Base-by-base conservation (phyloP, 257 asterid genomes). In the Orobanche coerulescens region DNA sequence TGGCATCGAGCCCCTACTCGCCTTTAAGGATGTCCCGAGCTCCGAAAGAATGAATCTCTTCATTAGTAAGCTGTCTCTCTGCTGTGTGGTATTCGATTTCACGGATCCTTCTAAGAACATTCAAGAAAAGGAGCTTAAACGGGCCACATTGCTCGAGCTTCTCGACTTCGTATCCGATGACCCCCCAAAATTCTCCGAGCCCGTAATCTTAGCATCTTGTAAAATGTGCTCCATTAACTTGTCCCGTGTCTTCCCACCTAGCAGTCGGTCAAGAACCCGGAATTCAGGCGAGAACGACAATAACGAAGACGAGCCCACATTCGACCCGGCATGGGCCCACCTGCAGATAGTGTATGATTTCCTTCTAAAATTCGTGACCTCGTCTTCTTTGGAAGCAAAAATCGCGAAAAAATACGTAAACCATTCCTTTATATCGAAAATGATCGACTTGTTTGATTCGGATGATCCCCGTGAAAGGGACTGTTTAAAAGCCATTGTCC, bases 381-480 rank as follows among this genome's bases (percentile, higher is more conserved):
- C 88, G 1, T 8, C 87, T 61, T 76, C 87, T 0, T 40, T 90
- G 71, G 95, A 90, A 61, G 78, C 85, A 2, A 90, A 86, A 76
- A 65, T 77, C 0, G 93, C 93, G 2, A 90, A 85, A 71, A 87
- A 87, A 64, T 85, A 90, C 55, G 66, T 90, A 15, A 78, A 80
- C 37, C 85, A 82, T 68, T 71, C 78, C 9, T 90, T 90, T 63
- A 82, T 90, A 24, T 71, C 61, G 67, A 82, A 75, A 65, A 73
- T 83, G 42, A 74, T 90, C 23, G 96, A 90, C 70, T 67, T 87
- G 72, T 78, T 90, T 67, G 94, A 85, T 60, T 83, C 97, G 0
- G 97, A 82, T 51, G 97, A 90, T 78, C 97, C 95, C 11, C 80
- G 97, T 43, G 95, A 90, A 71, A 79, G 94, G 81, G 94, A 84